Conservation (phyloP, 1,284 basidiomycete genomes). For the Uromyces viciae-fabae region DNA sequence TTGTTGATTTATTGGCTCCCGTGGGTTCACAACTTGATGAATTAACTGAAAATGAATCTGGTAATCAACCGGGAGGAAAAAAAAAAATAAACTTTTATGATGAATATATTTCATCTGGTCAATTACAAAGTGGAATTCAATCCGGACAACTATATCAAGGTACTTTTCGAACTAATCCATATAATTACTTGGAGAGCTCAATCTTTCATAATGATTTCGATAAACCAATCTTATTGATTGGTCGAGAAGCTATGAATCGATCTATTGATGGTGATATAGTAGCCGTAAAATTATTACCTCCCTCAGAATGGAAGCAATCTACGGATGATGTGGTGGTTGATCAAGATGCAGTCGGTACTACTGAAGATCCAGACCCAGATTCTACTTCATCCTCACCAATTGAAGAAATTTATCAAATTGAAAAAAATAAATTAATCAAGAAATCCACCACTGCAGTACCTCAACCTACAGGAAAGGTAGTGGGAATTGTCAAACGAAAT, state of each 20-base stretch:
- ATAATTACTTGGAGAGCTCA: constrained; percentile 91
- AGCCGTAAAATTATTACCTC: constrained; percentile 79
- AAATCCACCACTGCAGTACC: background rate
- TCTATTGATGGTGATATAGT: constrained; percentile 91
- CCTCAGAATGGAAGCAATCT: constrained; percentile 87
- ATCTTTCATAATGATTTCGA: constrained; percentile 70
- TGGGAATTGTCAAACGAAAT: constrained; percentile 36
- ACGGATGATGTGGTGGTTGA: constrained; percentile 78
- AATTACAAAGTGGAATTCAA: constrained; percentile 77
- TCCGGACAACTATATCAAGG: constrained; percentile 80
- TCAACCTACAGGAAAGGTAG: constrained; percentile 43
- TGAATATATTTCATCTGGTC: constrained; percentile 75
- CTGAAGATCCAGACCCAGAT: constrained; percentile 74
- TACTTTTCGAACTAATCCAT: constrained; percentile 89
- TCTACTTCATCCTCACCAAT: background rate
- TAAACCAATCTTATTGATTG: constrained; percentile 78
- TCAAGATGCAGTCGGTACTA: constrained; percentile 68
- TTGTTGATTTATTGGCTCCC: constrained; percentile 74
- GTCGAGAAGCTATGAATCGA: constrained; percentile 90
- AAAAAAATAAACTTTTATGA: constrained; percentile 49
- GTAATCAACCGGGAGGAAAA: constrained; percentile 5
- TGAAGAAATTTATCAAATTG: constrained; percentile 45
- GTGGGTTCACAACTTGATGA: constrained; percentile 59
- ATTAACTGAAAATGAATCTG: constrained; percentile 43
- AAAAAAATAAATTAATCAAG: constrained; percentile 23